phyloP scores from a whole-genome alignment of 2,329 filamentous ascomycete species.

The Mollisiaceae sp. region DNA sequence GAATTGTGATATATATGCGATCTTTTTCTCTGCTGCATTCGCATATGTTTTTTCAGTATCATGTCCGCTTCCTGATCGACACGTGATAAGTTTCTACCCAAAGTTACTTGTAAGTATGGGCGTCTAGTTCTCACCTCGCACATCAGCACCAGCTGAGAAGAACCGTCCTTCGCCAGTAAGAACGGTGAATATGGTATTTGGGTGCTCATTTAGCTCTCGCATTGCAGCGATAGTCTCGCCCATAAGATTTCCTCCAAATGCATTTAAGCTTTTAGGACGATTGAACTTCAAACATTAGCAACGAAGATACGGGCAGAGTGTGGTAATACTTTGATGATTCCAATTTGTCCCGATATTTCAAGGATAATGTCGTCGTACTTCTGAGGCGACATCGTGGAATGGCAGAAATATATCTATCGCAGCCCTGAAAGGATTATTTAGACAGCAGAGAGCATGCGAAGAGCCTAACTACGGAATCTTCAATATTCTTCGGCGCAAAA shows the following conservation, averaged over 20 bases:
- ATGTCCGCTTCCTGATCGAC: conserved; percentile 21
- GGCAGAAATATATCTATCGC: neutral
- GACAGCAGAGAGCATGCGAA: neutral
- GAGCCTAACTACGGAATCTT: neutral
- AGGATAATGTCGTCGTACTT: conserved; percentile 50
- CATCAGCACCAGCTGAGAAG: conserved; percentile 56
- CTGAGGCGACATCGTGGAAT: conserved; percentile 23
- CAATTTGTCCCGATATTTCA: conserved; percentile 50
- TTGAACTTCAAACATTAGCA: conserved; percentile 53
- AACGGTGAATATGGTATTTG: conserved; percentile 55
- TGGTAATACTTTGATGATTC: conserved; percentile 48
- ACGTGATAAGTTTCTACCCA: conserved; percentile 3
- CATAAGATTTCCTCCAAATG: conserved; percentile 53
- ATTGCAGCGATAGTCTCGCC: conserved; percentile 50
- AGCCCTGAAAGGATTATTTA: neutral
- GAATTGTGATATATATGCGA: conserved; percentile 33
- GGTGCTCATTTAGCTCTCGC: conserved; percentile 51
- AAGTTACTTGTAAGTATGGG: neutral
- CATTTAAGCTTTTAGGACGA: conserved; percentile 53
- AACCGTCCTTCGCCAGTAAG: conserved; percentile 56
- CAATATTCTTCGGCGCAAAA: neutral
- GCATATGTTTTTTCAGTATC: conserved; percentile 22
- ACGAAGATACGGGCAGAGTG: neutral
- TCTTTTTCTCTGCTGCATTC: conserved; percentile 37
- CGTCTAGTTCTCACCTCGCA: conserved; percentile 43